phyloP scores from a whole-genome alignment of 2,329 filamentous ascomycete genomes.

The Pseudodiploospora longispora region DNA sequence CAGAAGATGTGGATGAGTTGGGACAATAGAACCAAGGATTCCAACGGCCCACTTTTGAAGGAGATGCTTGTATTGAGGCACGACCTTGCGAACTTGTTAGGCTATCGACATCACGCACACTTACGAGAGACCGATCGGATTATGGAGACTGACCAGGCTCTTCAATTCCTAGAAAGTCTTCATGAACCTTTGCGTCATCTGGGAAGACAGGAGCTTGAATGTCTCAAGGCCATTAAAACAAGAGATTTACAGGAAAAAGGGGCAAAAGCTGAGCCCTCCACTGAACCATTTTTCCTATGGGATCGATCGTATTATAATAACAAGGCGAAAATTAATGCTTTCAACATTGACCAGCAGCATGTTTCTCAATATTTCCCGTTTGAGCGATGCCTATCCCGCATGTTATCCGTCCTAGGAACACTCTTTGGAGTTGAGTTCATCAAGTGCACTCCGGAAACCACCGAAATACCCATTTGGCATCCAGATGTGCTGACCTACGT shows the following conservation, averaged over 20 bases:
- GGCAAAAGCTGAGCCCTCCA: not conserved
- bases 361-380: conserved; percentile 73
- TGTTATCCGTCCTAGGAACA: conserved; percentile 68
- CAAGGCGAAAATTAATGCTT: conserved; percentile 65
- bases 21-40: conserved; percentile 58
- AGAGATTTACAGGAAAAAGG: not conserved
- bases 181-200: not conserved
- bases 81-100: conserved; percentile 62
- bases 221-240: conserved; percentile 1
- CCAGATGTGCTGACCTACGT: conserved; percentile 66
- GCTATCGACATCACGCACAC: conserved; percentile 43
- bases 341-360: conserved; percentile 62
- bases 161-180: conserved; percentile 1
- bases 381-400: conserved; percentile 56
- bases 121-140: conserved; percentile 6
- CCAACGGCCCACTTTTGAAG: conserved; percentile 59
- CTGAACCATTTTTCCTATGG: conserved; percentile 54
- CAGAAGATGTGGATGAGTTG: conserved; percentile 60
- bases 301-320: conserved; percentile 68
- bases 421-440: conserved; percentile 61
- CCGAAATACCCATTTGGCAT: conserved; percentile 63
- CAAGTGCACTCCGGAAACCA: conserved; percentile 31
- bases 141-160: conserved; percentile 4
- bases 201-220: not conserved
- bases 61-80: conserved; percentile 63